Percentiles rank a stretch among this genome's conserved stretches.
These are phyloP conservation scores for Aspergillus aculeatus DNA, from an alignment of 2,329 filamentous ascomycete species.

Conservation along the genomic window DNA sequence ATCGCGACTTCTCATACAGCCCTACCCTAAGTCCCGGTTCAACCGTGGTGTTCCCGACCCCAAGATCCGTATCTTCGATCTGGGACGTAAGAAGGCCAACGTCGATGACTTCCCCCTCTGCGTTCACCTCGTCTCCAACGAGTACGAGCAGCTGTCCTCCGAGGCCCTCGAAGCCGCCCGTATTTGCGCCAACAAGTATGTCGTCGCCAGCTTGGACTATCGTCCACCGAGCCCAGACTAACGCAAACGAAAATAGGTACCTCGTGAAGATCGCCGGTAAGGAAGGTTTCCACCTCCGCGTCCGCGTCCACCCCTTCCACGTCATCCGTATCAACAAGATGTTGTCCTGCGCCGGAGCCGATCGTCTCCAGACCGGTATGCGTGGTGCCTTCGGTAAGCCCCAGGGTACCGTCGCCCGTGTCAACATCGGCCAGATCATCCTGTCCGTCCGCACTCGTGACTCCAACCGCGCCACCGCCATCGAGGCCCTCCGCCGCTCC, in stretches of 20 bases:
- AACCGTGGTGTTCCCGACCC: constrained; percentile 94
- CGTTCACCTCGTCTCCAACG: constrained; percentile 99
- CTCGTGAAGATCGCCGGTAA: constrained; percentile 68
- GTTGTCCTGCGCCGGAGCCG: constrained; percentile 99
- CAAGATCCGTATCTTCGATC: constrained; percentile 95
- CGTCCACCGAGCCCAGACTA: constrained; percentile 22
- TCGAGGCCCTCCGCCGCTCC: constrained; percentile 97
- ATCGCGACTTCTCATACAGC: constrained; percentile 50
- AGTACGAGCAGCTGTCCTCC: constrained; percentile 99
- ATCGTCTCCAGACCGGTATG: constrained; percentile 99
- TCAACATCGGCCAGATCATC: constrained; percentile 99
- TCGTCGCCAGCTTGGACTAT: background rate
- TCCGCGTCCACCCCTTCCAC: constrained; percentile 96
- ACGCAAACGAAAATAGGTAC: constrained; percentile 48
- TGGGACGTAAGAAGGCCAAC: constrained; percentile 96
- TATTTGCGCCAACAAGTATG: constrained; percentile 99
- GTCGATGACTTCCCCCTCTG: constrained; percentile 99
- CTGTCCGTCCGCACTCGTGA: constrained; percentile 97
- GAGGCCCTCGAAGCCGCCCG: constrained; percentile 99
- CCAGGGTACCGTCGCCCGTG: constrained; percentile 97
- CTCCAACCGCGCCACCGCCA: constrained; percentile 83
- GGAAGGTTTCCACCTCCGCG: constrained; percentile 69
- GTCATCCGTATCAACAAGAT: constrained; percentile 99
- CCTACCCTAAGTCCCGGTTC: constrained; percentile 99
- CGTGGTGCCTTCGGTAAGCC: constrained; percentile 99